A percentile compares a stretch with the other conserved stretches of the same genome.
Conservation (phyloP, 768 basidiomycete species). For the Saitozyma sp. region DNA sequence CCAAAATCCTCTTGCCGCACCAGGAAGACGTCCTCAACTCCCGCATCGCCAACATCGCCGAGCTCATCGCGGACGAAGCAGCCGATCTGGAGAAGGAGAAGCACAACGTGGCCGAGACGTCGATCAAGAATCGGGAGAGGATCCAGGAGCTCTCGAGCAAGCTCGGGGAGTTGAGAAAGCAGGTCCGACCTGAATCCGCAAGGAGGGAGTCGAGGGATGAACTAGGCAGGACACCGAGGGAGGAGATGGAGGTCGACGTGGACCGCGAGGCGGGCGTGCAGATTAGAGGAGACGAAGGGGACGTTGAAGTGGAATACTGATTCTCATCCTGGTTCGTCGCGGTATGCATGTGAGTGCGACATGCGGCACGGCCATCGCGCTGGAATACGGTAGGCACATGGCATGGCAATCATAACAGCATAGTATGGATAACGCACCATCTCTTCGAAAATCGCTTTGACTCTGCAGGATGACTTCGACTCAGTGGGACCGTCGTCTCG, state of each 20-base stretch:
- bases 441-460: too few species aligned
- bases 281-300: slow-evolving; percentile 42
- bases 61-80: slow-evolving; percentile 37
- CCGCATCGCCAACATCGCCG: slow-evolving; percentile 33
- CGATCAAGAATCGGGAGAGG: slow-evolving; percentile 19
- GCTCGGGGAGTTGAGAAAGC: slow-evolving; percentile 30
- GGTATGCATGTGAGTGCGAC: too few species aligned
- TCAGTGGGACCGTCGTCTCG: too few species aligned
- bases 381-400: too few species aligned
- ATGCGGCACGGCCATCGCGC: too few species aligned
- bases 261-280: slow-evolving; percentile 28
- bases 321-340: neutral
- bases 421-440: too few species aligned
- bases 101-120: slow-evolving; percentile 11
- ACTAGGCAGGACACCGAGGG: slow-evolving; percentile 30
- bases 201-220: slow-evolving; percentile 18
- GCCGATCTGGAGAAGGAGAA: slow-evolving; percentile 28
- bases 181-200: slow-evolving; percentile 17
- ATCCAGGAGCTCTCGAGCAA: slow-evolving; percentile 31
- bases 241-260: slow-evolving; percentile 17
- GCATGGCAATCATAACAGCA: too few species aligned
- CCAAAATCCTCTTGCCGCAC: slow-evolving; percentile 43
- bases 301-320: slow-evolving; percentile 45
- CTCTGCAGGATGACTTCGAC: too few species aligned
- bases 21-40: slow-evolving; percentile 39